phyloP scores from a whole-genome alignment of 2,329 filamentous ascomycete genomes.

The Parastagonospora nodorum region DNA sequence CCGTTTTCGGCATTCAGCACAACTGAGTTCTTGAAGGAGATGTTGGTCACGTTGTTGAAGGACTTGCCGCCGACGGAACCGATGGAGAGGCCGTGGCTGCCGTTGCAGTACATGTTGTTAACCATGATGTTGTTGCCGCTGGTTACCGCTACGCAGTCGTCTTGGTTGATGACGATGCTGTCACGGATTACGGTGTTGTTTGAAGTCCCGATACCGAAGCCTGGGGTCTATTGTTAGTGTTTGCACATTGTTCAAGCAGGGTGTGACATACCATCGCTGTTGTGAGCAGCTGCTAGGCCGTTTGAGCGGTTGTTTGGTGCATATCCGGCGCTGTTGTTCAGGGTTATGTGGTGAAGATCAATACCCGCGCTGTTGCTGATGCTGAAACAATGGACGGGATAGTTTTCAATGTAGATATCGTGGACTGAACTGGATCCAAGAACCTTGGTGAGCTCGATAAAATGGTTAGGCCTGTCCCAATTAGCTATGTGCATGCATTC shows the following conservation, averaged over 20 bases:
- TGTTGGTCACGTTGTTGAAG: conserved; percentile 37
- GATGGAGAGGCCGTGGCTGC: conserved; percentile 62
- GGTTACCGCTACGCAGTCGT: conserved; percentile 63
- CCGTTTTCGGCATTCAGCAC: conserved; percentile 59
- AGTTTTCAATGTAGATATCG: conserved; percentile 57
- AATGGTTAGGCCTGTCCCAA: conserved; percentile 25
- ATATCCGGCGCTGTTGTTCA: conserved; percentile 63
- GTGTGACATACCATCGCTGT: conserved; percentile 54
- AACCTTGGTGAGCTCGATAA: conserved; percentile 46
- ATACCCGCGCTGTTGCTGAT: conserved; percentile 49
- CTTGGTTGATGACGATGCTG: conserved; percentile 60
- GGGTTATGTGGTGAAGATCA: conserved; percentile 54
- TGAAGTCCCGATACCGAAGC: conserved; percentile 58
- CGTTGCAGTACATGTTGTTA: conserved; percentile 50
- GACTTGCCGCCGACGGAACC: conserved; percentile 55
- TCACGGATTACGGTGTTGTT: conserved; percentile 48
- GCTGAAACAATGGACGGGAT: conserved; percentile 58
- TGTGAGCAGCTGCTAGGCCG: conserved; percentile 40
- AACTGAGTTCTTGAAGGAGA: conserved; percentile 55
- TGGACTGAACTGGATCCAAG: conserved; percentile 45
- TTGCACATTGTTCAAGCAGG: background rate
- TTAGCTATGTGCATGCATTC: background rate
- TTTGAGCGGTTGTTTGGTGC: conserved; percentile 29
- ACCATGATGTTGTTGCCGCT: conserved; percentile 50
- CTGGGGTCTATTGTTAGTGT: background rate